Base-by-base conservation (phyloP, 768 basidiomycete species). In the Lyophyllum decastes region DNA sequence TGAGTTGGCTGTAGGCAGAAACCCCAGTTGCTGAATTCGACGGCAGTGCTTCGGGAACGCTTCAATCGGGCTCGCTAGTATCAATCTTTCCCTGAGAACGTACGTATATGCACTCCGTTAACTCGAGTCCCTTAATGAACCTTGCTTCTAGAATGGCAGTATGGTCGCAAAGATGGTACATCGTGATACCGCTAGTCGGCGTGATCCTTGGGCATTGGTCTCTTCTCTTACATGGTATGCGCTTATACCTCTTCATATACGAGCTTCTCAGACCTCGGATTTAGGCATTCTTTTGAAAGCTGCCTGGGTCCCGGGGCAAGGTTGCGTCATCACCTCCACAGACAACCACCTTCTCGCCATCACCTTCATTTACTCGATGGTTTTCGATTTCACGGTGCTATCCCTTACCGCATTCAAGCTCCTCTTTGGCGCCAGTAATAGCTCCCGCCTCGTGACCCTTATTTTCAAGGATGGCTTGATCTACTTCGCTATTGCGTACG, bases 291-390 rank as follows among this genome's bases (percentile, higher is more conserved):
- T 88, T 25, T 73, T 90, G 30, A 82, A 83, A 54, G 87, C 88
- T 0, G 70, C 57, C 1, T 90, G 85, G 84, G 61, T 79, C 11
- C 71, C 74, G 0, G 76, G 72, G 4, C 59, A 67, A 30, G 78
- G 83, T 27, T 90, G 88, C 62, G 74, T 74, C 26, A 89, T 90
- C 61, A 81, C 78, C 11, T 72, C 78, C 26, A 88, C 87, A 6
- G 73, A 86, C 64, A 87, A 77, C 69, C 76, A 67, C 48, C 72
- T 88, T 43, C 82, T 91, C 48, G 85, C 87, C 2, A 77, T 78
- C 24, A 83, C 83, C 6, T 90, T 88, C 71, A 87, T 90, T 61
- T 90, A 90, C 65, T 82, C 85, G 48, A 90, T 90, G 89, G 71
- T 73, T 21, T 89, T 89, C 65, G 89, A 90, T 71, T 77, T 90